Base-by-base conservation (phyloP, 208 protist genomes). In the Phytomonas sp. region DNA sequence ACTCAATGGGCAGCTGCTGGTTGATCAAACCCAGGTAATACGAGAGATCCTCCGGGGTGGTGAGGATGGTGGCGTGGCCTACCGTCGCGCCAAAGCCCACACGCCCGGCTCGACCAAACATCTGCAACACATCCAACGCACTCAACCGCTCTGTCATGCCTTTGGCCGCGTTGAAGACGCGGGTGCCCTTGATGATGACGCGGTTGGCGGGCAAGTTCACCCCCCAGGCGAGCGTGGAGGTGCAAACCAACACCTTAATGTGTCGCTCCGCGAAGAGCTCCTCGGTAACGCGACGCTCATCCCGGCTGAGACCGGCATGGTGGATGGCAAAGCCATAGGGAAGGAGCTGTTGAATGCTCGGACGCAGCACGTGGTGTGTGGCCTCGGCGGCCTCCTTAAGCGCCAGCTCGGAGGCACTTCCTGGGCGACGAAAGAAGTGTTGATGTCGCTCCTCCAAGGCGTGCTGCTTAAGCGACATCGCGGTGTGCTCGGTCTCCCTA, bases 131-230 rank as follows among this genome's bases (percentile, higher is more conserved):
- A 79, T 99, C 99, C 34, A 99, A 72, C 36, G 94, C 84, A 31
- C 82, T 96, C 0, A 99, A 82, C 71, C 99, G 95, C 40, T 94
- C 86, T 75, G 94, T 99, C 61, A 83, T 71, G 2, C 98, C 98
- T 63, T 93, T 95, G 46, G 99, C 92, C 17, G 98, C 96, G 70
- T 86, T 97, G 80, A 99, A 99, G n/a, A 99, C 84, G 72, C 98
- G 97, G 2, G 99, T 99, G n/a, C 99, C 99, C 77, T 99, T 99
- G 75, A 99, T 99, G 70, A 99, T 99, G 26, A 99, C 99, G 13
- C 93, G 97, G 79, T 99, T 98, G 5, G 99, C 99, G 0, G 99
- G 99, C 46, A 99, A 70, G 84, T 99, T 99, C 1, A 99, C 99
- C 77, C 99, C 99, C 99, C 99, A 99, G n/a, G 99, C 99, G 1